Percentiles rank a stretch among this genome's conserved stretches.
Evolutionary conservation across 176 grass and related monocot genomes (phyloP).

Genomic region (Oryza coarctata): DNA sequence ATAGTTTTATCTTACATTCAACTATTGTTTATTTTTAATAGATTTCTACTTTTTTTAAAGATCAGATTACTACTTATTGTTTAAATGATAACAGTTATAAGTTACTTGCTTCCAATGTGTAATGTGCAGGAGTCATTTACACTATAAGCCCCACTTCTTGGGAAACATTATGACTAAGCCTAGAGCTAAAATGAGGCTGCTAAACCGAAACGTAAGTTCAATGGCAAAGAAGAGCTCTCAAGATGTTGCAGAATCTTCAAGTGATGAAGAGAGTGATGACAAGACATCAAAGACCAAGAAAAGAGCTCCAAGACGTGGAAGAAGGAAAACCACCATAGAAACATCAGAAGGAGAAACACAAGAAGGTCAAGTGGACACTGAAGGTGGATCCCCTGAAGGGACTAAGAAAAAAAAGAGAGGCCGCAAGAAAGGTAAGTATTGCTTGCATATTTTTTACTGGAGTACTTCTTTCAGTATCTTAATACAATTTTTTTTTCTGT

Average conservation of each 20-base stretch:
- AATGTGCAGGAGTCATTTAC: conserved; percentile 37
- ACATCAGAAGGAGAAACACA: neutral
- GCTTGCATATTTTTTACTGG: conserved; percentile 7
- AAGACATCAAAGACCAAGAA: conserved; percentile 34
- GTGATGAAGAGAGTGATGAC: conserved; percentile 30
- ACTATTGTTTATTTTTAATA: neutral
- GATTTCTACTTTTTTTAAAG: no score
- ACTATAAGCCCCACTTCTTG: conserved; percentile 31
- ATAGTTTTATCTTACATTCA: neutral
- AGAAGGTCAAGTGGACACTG: conserved; percentile 25
- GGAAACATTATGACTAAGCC: neutral
- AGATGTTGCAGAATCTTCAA: conserved; percentile 32
- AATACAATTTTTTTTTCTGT: neutral
- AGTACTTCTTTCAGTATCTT: neutral
- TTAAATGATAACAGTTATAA: neutral
- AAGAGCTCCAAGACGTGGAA: conserved; percentile 37
- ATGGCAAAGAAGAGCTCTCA: conserved; percentile 53
- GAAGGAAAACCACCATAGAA: conserved; percentile 49
- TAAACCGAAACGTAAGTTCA: conserved; percentile 24
- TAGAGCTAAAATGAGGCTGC: conserved; percentile 21
- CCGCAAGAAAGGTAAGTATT: conserved; percentile 55
- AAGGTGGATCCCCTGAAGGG: conserved; percentile 44
- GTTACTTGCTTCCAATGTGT: neutral
- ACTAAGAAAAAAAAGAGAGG: conserved; percentile 46
- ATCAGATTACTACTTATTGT: neutral